Evolutionary conservation across 2,329 filamentous ascomycete species (phyloP).

Genomic region (Colletotrichum theobromicola): DNA sequence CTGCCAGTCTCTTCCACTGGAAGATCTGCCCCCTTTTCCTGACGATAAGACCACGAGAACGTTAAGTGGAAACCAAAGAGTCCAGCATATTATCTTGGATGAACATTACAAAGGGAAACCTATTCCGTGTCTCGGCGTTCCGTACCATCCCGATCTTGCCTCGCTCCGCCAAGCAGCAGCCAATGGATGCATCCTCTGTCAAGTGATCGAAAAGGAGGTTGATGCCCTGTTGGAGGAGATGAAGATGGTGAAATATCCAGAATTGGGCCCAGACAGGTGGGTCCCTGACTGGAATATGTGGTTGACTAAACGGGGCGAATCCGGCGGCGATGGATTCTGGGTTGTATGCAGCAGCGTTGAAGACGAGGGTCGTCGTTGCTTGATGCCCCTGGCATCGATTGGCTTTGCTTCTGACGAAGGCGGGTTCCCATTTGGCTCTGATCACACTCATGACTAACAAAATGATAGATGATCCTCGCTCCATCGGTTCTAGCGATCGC

Average conservation of each 20-base stretch:
- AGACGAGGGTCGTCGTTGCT: neutral
- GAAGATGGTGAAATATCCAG: neutral
- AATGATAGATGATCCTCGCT: neutral
- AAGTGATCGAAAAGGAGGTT: neutral
- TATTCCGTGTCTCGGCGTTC: neutral
- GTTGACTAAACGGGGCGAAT: neutral
- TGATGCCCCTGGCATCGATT: neutral
- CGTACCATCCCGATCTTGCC: neutral
- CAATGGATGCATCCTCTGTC: neutral
- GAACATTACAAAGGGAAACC: neutral
- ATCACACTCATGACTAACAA: neutral
- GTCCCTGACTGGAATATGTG: conserved; percentile 12
- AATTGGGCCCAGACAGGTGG: neutral
- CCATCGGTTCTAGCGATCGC: neutral
- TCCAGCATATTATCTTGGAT: neutral
- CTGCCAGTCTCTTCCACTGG: neutral
- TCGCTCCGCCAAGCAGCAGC: neutral
- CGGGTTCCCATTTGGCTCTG: neutral
- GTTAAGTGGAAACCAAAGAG: neutral
- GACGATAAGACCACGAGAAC: neutral
- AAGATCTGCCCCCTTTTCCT: conserved; percentile 5
- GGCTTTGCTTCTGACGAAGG: conserved; percentile 9
- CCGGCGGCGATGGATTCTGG: conserved; percentile 5
- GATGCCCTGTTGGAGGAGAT: neutral
- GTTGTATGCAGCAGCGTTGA: neutral